Percentiles rank a stretch among this genome's conserved stretches.
phyloP scores from a whole-genome alignment of 768 basidiomycete genomes.

The Auriscalpium orientale region DNA sequence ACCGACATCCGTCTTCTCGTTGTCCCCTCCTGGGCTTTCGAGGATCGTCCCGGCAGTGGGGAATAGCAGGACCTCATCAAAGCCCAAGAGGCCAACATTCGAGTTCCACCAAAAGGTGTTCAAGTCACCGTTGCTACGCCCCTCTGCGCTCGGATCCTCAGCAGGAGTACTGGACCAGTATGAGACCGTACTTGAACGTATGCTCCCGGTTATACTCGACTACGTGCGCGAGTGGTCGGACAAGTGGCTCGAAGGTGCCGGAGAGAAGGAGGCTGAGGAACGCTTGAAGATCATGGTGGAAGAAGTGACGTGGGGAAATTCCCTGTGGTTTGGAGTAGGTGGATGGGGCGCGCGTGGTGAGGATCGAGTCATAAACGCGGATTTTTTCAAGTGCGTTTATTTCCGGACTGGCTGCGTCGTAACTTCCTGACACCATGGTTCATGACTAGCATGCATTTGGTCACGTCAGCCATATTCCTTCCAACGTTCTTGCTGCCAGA shows the following conservation, averaged over 20 bases:
- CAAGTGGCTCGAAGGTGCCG: constrained; percentile 4
- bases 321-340: constrained; percentile 48
- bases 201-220: constrained; percentile 11
- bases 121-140: constrained; percentile 32
- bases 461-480: constrained; percentile 60
- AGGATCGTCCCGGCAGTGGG: no score
- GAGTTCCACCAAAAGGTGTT: constrained; percentile 48
- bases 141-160: constrained; percentile 3
- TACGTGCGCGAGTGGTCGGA: constrained; percentile 17
- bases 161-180: constrained; percentile 3
- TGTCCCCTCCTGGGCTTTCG: constrained; percentile 10
- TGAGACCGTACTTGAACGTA: constrained; percentile 4
- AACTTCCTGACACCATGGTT: no score
- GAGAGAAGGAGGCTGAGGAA: constrained; percentile 14
- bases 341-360: constrained; percentile 35
- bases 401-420: background rate
- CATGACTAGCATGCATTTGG: constrained; percentile 46
- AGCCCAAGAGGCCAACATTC: constrained; percentile 29
- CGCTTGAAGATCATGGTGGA: constrained; percentile 50
- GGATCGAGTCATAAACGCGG: constrained; percentile 35
- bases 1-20: constrained; percentile 20
- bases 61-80: constrained; percentile 10
- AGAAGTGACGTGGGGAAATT: constrained; percentile 51
- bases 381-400: constrained; percentile 52
- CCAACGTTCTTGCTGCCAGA: constrained; percentile 38